Evolutionary conservation across 495 filamentous ascomycete species (phyloP), one percentile per base, ranked within the genome.

Genomic region (Filosporella fistucella): DNA sequence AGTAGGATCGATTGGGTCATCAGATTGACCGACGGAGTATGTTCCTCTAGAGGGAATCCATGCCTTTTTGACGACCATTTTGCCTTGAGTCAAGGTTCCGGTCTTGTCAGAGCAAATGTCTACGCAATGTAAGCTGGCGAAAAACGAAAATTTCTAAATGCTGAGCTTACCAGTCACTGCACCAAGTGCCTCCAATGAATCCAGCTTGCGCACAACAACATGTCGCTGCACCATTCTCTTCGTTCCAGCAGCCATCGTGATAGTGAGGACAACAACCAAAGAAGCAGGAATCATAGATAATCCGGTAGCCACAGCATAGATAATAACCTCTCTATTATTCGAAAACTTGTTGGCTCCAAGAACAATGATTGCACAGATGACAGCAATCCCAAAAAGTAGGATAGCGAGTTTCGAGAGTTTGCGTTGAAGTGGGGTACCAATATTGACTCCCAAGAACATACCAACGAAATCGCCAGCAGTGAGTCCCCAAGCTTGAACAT

Each of bases 31-130:
- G 11, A 86, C 69, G 9, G 75, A 76, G 56, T 80, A 84, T 0
- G 78, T 83, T 18, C 83, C 83, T 29, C 57, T 67, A 51, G 45
- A 64, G 2, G 70, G 70, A 41, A 78, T 54, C 77, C 77, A 80
- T 10, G 72, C 76, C 43, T 66, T 68, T 44, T 67, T 75, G 18
- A 71, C 68, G 8, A 77, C 67, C 76, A 80, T 80, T 45, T 72
- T 76, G 18, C 84, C 84, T 60, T 87, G 84, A 1, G 84, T 85
- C 22, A 87, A 62, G 11, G 83, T 86, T 13, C 83, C 82, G 14
- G 83, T 87, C 59, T 86, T 87, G 54, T 86, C 83, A 1, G 81
- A 85, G 58, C 83, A 86, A 42, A 87, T 84, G 52, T 85, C 77
- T 52, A 16, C 4, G 32, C 5, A 32, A 8, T 37, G 11, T 38